phyloP scores from a whole-genome alignment of 2,329 filamentous ascomycete species.

The Pyrenochaeta sp. region DNA sequence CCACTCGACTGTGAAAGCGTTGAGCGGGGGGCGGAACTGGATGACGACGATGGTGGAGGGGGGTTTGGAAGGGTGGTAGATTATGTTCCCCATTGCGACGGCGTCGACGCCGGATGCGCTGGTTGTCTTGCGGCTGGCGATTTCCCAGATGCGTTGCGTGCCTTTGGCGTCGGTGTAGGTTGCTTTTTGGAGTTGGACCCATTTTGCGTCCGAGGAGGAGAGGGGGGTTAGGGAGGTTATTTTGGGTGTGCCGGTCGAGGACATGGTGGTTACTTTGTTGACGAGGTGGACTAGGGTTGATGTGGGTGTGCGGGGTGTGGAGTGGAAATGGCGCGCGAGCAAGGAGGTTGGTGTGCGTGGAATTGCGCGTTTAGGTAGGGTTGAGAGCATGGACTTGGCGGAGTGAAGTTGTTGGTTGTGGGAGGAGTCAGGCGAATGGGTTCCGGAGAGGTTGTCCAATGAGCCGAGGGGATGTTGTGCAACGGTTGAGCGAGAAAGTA shows the following conservation, averaged over 20 bases:
- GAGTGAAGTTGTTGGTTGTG: neutral
- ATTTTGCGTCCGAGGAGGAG: slow-evolving; percentile 35
- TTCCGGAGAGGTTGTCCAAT: slow-evolving; percentile 11
- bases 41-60: slow-evolving; percentile 47
- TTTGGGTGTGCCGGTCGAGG: slow-evolving; percentile 18
- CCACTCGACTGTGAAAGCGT: slow-evolving; percentile 66
- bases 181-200: slow-evolving; percentile 47
- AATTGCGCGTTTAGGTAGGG: neutral
- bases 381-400: slow-evolving; percentile 7
- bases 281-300: slow-evolving; percentile 14
- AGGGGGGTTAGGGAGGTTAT: slow-evolving; percentile 33
- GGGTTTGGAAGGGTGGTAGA: slow-evolving; percentile 50
- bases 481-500: neutral
- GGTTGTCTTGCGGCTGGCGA: slow-evolving; percentile 70
- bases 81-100: slow-evolving; percentile 75
- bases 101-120: slow-evolving; percentile 66
- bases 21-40: slow-evolving; percentile 67
- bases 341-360: neutral
- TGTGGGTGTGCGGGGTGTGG: neutral
- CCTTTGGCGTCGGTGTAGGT: slow-evolving; percentile 69
- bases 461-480: neutral
- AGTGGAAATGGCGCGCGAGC: neutral
- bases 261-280: slow-evolving; percentile 19
- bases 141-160: slow-evolving; percentile 70
- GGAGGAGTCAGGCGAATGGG: neutral